Percentiles rank a stretch among this genome's conserved stretches.
Conservation (phyloP, 192 early-diverging fungal species). For the Neocallimastix lanati region DNA sequence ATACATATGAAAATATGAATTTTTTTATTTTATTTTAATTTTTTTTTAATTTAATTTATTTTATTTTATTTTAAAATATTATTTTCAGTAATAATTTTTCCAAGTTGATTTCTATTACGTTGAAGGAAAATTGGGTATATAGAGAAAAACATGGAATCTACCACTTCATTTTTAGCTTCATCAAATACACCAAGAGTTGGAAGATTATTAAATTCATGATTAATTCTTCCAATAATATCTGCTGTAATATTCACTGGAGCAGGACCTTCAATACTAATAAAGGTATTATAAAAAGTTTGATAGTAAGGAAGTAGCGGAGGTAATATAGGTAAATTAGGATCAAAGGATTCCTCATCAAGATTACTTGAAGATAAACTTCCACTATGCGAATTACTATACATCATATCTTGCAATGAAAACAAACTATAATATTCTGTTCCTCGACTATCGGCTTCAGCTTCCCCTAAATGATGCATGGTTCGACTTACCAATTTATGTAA, state of each 20-base stretch:
- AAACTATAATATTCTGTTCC: too few relatives aligned
- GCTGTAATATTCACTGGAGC: neutral
- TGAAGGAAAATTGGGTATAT: neutral
- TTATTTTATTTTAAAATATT: too few relatives aligned
- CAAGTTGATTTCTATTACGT: neutral
- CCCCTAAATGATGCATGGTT: too few relatives aligned
- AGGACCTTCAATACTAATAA: neutral
- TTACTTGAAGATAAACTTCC: too few relatives aligned
- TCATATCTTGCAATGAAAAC: too few relatives aligned
- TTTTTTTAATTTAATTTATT: too few relatives aligned
- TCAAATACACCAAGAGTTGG: neutral
- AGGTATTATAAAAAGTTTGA: neutral
- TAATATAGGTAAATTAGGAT: neutral
- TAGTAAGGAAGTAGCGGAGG: neutral
- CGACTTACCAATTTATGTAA: too few relatives aligned
- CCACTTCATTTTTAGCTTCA: neutral
- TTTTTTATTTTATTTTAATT: too few relatives aligned
- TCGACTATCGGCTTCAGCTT: too few relatives aligned
- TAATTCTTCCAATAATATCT: neutral
- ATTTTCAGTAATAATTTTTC: too few relatives aligned
- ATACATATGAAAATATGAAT: too few relatives aligned
- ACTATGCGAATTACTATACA: too few relatives aligned
- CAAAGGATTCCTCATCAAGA: neutral
- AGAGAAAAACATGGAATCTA: neutral
- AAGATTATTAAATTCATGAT: neutral